phyloP scores from a whole-genome alignment of 192 early-diverging fungal species.

The Backusella luteola region DNA sequence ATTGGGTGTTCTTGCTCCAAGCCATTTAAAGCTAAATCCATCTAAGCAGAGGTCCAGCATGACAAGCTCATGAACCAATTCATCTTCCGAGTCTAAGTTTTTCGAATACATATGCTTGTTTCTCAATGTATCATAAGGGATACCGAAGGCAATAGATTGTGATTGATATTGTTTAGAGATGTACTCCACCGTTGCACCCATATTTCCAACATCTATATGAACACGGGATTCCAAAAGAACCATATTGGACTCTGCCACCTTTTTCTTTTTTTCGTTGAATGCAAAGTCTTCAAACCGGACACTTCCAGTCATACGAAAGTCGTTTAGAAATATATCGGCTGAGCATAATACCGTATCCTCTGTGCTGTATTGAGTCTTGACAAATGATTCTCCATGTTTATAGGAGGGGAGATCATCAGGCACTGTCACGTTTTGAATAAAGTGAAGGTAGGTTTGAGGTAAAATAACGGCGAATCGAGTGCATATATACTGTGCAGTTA shows the following conservation, averaged over 20 bases:
- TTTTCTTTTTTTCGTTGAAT: conserved; percentile 46
- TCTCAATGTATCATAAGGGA: conserved; percentile 51
- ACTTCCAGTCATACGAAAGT: conserved; percentile 47
- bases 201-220: conserved; percentile 49
- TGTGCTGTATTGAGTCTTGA: conserved; percentile 55
- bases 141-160: conserved; percentile 49
- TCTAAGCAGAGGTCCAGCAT: conserved; percentile 47
- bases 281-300: conserved; percentile 50
- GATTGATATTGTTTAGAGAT: conserved; percentile 28
- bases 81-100: conserved; percentile 31
- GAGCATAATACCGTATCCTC: conserved; percentile 61
- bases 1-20: conserved; percentile 47
- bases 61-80: conserved; percentile 40
- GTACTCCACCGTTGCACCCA: conserved; percentile 58
- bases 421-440: conserved; percentile 73
- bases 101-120: conserved; percentile 11
- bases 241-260: conserved; percentile 44
- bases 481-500: conserved; percentile 48
- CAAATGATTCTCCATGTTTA: conserved; percentile 46
- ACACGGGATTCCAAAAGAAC: conserved; percentile 53
- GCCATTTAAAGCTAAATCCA: conserved; percentile 45
- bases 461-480: conserved; percentile 53
- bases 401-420: conserved; percentile 51
- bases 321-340: conserved; percentile 58
- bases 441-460: conserved; percentile 56